Conservation (phyloP, 495 filamentous ascomycete genomes). For the Pyrenula massariospora region DNA sequence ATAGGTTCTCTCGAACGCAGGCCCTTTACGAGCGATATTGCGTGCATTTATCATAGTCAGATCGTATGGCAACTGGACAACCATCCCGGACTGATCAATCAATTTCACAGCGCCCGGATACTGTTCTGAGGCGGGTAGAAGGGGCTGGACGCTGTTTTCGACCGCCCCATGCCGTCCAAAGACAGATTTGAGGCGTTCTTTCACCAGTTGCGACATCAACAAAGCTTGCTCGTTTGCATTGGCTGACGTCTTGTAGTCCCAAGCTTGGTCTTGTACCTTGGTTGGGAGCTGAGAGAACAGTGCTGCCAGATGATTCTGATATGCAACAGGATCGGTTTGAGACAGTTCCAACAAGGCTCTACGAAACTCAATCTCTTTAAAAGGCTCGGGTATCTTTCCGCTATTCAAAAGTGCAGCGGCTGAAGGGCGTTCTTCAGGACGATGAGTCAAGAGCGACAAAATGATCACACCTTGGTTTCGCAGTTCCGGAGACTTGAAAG, state of each 20-base stretch:
- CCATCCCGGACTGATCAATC: slow-evolving; percentile 68
- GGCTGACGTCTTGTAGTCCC: slow-evolving; percentile 53
- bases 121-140: slow-evolving; percentile 72
- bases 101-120: slow-evolving; percentile 69
- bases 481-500: slow-evolving; percentile 68
- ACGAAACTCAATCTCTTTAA: slow-evolving; percentile 83
- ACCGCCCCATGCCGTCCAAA: slow-evolving; percentile 91
- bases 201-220: slow-evolving; percentile 61
- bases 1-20: slow-evolving; percentile 64
- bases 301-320: slow-evolving; percentile 73
- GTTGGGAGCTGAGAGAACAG: slow-evolving; percentile 66
- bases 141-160: slow-evolving; percentile 56
- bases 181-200: slow-evolving; percentile 61
- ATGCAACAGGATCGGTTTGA: slow-evolving; percentile 76
- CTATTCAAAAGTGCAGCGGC: slow-evolving; percentile 75
- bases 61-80: slow-evolving; percentile 86
- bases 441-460: slow-evolving; percentile 66
- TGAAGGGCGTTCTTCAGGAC: slow-evolving; percentile 71
- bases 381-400: slow-evolving; percentile 77
- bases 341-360: slow-evolving; percentile 69
- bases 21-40: slow-evolving; percentile 60
- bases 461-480: slow-evolving; percentile 65
- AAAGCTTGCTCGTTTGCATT: slow-evolving; percentile 44
- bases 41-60: slow-evolving; percentile 83
- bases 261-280: slow-evolving; percentile 74